Percentiles rank a stretch among this genome's conserved stretches.
Evolutionary conservation across 306 rosid species (phyloP).

Genomic region (Medicago ruthenica): DNA sequence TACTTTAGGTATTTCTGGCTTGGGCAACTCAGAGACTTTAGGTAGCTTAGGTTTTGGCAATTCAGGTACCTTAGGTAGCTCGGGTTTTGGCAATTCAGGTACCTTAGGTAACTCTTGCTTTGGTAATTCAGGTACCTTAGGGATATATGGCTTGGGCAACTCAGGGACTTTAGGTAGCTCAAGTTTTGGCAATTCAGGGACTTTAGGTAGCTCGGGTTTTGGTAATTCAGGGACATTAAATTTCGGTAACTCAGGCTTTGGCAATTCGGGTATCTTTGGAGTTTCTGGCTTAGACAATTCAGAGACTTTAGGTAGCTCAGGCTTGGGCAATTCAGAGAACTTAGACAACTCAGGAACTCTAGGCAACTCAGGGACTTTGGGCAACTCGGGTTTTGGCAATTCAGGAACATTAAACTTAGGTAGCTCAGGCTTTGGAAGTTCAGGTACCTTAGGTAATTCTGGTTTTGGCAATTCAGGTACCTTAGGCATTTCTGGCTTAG

Average conservation of each 20-base stretch:
- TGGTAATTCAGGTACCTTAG: not conserved
- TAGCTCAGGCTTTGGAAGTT: not conserved
- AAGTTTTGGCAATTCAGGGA: not conserved
- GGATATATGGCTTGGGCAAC: not conserved
- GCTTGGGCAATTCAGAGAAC: not conserved
- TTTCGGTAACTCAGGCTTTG: not conserved
- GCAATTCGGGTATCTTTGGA: not conserved
- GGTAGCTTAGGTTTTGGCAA: not conserved
- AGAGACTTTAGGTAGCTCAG: not conserved
- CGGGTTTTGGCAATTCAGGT: not conserved
- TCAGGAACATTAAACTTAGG: not conserved
- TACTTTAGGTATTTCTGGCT: not conserved
- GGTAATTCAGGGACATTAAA: not conserved
- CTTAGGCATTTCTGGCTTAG: not conserved
- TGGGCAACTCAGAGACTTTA: not conserved
- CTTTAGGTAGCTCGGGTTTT: not conserved
- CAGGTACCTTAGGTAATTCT: not conserved
- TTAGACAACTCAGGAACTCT: not conserved
- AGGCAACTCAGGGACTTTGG: not conserved
- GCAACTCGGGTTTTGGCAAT: not conserved
- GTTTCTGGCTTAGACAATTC: not conserved
- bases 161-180: not conserved
- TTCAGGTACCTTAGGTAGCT: not conserved
- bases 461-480: not conserved
- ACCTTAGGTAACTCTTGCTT: not conserved